Evolutionary conservation across 225 moss, liverwort and hornwort species (phyloP).

Genomic region (Pseudisothecium myosuroides): DNA sequence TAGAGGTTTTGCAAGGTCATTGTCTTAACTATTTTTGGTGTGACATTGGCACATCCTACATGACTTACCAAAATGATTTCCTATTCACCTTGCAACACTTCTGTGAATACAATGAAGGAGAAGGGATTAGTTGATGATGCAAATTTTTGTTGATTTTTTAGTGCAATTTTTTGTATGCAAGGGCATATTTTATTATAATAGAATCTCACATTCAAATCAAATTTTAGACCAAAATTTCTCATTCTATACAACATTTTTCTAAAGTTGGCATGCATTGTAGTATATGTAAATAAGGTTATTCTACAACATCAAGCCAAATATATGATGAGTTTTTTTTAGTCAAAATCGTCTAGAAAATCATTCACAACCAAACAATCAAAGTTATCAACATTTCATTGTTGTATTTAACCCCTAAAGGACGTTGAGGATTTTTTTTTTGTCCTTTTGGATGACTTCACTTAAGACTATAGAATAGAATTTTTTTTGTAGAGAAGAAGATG

Average conservation of each 20-base stretch:
- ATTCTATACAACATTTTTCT: neutral
- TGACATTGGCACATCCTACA: fast-evolving
- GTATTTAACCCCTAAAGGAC: too few species aligned
- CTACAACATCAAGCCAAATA: neutral
- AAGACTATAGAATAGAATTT: neutral
- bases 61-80: too few species aligned
- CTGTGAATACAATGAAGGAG: too few species aligned
- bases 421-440: too few species aligned
- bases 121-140: too few species aligned
- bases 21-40: too few species aligned
- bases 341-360: neutral
- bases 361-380: neutral
- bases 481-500: neutral
- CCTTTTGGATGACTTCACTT: neutral
- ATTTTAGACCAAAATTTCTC: neutral
- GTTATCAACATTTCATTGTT: neutral
- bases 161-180: too few species aligned
- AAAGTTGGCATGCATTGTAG: neutral
- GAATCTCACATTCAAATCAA: neutral
- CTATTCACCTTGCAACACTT: too few species aligned
- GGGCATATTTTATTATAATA: too few species aligned
- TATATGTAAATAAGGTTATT: neutral
- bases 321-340: neutral
- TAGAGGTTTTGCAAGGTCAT: fast-evolving
- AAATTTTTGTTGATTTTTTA: too few species aligned